Base-by-base conservation (phyloP, 1,284 basidiomycete species). In the Apiotrichum sp. region DNA sequence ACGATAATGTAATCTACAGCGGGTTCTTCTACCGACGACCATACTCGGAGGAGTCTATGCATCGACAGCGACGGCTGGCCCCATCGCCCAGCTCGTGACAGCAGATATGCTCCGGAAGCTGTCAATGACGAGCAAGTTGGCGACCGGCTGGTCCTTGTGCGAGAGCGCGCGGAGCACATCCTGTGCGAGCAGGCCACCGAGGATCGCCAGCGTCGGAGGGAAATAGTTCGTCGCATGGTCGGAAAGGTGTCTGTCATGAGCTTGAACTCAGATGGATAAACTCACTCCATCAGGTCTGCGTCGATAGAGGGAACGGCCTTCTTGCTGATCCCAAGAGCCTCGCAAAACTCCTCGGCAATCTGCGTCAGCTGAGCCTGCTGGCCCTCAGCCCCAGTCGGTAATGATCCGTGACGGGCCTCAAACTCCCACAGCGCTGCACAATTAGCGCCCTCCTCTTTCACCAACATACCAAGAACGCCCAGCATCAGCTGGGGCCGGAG, bases 101-200 rank as follows among this genome's bases (percentile, higher is more conserved):
- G 56, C 58, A 1, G 70, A 70, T 4, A 51, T 52, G 8, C 83
- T 82, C 50, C 87, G 87, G 22, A 85, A 86, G 64, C 80, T 84
- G 34, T 91, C 89, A 71, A 95, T 86, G n/a, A 85, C 81, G 64
- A 95, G 86, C 67, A 97, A 87, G 73, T 98, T 98, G 51, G 88
- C 86, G 58, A 97, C 86, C 1, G 95, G 95, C 46, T 86, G 84
- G 68, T 98, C 93, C 53, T 91, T 86, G 53, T 86, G 89, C 43
- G 88, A 89, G 39, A 98, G 79, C 0, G 89, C 85, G 73, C 97
- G 95, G 45, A 99, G 80, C 51, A 98, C 86, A 72, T 98, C 95
- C 75, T 98, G 96, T 2, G 87, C 93, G 13, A 98, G 78, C 73
- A 98, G 83, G 13, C 96, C 96, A 34, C 96, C 95, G 45, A 98